Evolutionary conservation across 2,329 filamentous ascomycete genomes (phyloP).

Genomic region (Fusarium sp.): DNA sequence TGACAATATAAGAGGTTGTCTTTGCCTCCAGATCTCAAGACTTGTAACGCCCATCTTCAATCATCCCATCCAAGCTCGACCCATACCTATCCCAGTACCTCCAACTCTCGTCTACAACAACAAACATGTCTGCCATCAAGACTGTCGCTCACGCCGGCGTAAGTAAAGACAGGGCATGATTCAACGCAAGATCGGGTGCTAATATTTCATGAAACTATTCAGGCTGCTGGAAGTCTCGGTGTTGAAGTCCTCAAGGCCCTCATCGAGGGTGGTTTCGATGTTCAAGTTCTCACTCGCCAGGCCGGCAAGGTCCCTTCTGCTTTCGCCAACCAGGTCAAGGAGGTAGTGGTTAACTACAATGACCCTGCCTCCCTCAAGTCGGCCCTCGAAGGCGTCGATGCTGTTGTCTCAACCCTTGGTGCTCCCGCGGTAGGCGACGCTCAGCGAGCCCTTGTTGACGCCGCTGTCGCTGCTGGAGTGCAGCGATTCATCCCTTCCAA

Average conservation of each 20-base stretch:
- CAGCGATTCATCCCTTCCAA: constrained; percentile 13
- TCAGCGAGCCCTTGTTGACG: constrained; percentile 5
- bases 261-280: neutral
- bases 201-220: neutral
- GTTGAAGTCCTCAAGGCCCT: constrained; percentile 5
- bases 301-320: constrained; percentile 4
- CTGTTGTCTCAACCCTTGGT: constrained; percentile 9
- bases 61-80: neutral
- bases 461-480: constrained; percentile 5
- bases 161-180: neutral
- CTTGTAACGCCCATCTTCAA: neutral
- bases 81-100: neutral
- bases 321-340: constrained; percentile 6
- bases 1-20: neutral
- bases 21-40: neutral
- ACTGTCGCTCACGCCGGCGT: constrained; percentile 9
- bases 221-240: constrained; percentile 6
- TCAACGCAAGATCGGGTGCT: neutral
- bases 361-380: constrained; percentile 6
- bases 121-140: constrained; percentile 10
- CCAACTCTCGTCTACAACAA: neutral
- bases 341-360: constrained; percentile 3
- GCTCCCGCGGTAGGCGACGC: neutral
- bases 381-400: constrained; percentile 4
- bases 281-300: constrained; percentile 2